Percentiles rank a stretch among this genome's conserved stretches.
These are phyloP conservation scores for Selaginella moellendorffii DNA, from an alignment of 75 land plant genomes.

Conservation along the genomic window DNA sequence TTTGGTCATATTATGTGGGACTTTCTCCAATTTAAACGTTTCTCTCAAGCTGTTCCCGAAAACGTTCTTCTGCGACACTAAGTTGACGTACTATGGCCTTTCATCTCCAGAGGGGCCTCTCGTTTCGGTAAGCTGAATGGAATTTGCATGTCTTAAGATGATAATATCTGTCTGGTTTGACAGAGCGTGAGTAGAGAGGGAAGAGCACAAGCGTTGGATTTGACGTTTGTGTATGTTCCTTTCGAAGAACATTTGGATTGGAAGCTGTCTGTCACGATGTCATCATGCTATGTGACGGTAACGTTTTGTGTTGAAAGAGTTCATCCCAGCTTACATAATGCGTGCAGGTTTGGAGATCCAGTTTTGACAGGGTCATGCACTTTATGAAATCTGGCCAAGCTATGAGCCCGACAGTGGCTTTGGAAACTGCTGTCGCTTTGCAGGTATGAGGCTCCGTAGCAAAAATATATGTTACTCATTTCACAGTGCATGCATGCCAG, in stretches of 20 bases:
- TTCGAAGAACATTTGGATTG: slow-evolving; percentile 73
- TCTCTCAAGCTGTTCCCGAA: slow-evolving; percentile 47
- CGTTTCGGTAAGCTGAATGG: slow-evolving; percentile 68
- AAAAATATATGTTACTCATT: background rate
- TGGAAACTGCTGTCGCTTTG: slow-evolving; percentile 89
- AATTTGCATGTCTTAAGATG: background rate
- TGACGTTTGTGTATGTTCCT: slow-evolving; percentile 60
- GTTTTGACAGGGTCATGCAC: slow-evolving; percentile 61
- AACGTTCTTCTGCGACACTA: slow-evolving; percentile 54
- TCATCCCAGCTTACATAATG: background rate
- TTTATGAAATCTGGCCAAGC: slow-evolving; percentile 78
- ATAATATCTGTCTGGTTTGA: slow-evolving; percentile 13
- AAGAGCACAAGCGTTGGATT: slow-evolving; percentile 51
- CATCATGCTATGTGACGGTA: slow-evolving; percentile 95
- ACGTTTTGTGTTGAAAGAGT: background rate
- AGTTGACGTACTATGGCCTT: slow-evolving; percentile 63
- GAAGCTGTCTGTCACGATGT: slow-evolving; percentile 76
- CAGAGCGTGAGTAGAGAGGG: slow-evolving; percentile 76
- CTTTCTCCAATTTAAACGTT: slow-evolving; percentile 59
- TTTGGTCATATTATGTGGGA: slow-evolving; percentile 72
- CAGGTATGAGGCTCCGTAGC: slow-evolving; percentile 54
- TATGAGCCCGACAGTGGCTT: slow-evolving; percentile 73
- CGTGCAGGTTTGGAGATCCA: slow-evolving; percentile 61
- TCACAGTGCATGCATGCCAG: slow-evolving; percentile 26
- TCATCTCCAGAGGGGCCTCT: slow-evolving; percentile 87